Base-by-base conservation (phyloP, 1,284 basidiomycete genomes). In the Leccinum variabile region DNA sequence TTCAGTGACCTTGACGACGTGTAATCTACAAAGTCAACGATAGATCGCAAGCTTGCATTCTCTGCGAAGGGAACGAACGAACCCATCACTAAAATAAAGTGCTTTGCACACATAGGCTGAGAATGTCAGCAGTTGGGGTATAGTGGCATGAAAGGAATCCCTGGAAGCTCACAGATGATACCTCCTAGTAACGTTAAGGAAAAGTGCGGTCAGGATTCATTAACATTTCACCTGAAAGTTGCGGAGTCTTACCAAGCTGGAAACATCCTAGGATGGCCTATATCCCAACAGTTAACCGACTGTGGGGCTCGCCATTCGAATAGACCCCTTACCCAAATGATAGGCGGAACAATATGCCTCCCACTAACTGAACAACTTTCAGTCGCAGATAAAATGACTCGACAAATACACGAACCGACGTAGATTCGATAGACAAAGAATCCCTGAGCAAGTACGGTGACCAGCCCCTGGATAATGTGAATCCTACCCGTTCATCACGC, bases 361-460 rank as follows among this genome's bases (percentile, higher is more conserved):
- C 30, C 44, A 13, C 44, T 57, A 28, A 57, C 56, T 57, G 5
- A 11, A 35, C 5, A 22, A 6, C 5, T 35, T 5, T 57, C 13
- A 33, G 32, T 46, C 5, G 5, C 13, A 25, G 8, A 52, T 10
- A 46, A 50, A 30, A 25, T 18, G 5, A 14, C 1, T 2, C 0
- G 14, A 25, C n/a, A 11, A 14, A 10, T 53, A 10, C 1, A 57
- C 68, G 14, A 28, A 68, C 68, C 57, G 0, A 61, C 1, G 6
- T 63, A 69, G 18, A 71, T 54, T 46, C 67, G 67, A 41, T 71
- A 41, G n/a, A 63, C 52, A 16, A 68, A 64, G 64, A 59, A 70
- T 1, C 64, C 68, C n/a, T 68, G 63, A 0, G 56, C 14, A 4
- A 39, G 30, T 1, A 60, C 8, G 22, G 66, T 14, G 2, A 63